Evolutionary conservation across 306 rosid genomes (phyloP), one percentile per base, ranked within the genome.

Genomic region (Urtica urens): DNA sequence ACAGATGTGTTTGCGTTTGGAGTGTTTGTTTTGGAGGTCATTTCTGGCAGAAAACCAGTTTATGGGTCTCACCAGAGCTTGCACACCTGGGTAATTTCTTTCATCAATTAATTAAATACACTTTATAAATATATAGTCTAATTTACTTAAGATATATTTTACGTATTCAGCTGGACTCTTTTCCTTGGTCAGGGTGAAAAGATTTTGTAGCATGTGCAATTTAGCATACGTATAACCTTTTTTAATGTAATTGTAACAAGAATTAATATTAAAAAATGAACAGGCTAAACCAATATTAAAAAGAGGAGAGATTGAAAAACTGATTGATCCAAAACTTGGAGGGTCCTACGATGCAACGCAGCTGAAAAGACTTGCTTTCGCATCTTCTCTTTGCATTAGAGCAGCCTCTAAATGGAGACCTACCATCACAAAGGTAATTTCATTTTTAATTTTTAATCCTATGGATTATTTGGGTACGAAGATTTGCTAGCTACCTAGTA

Each of bases 1-100:
- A 92, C 96, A 51, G 99, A 92, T 68, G 99, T 92, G 9, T 92
- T 92, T 81, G 99, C 99, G 11, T 92, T 79, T 69, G 99, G 99
- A 28, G 96, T 92, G 17, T 78, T 92, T 54, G 60, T 92, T 43
- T 60, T 92, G 29, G 96, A 92, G 62, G 61, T 85, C 41, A 75
- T 92, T 49, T 77, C 99, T 28, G 99, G 99, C 10, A 79, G 93
- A 49, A 85, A 73, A 64, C 96, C 99, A 1, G 99, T 82, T 10
- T 92, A 92, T 70, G 78, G 87, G 8, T 81, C 93, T 66, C 74
- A 92, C 78, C 93, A 75, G 72, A 92, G 99, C 72, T 69, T 92
- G 49, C 99, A 85, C 60, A 61, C 68, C 52, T 85, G 96, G 96
- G 99, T 92, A 79, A 44, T 66, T 17, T 10, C 10, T 14, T 3